Percentiles rank a stretch among this genome's conserved stretches.
Conservation (phyloP, 305 asterid species). For the Rubia occidens region DNA sequence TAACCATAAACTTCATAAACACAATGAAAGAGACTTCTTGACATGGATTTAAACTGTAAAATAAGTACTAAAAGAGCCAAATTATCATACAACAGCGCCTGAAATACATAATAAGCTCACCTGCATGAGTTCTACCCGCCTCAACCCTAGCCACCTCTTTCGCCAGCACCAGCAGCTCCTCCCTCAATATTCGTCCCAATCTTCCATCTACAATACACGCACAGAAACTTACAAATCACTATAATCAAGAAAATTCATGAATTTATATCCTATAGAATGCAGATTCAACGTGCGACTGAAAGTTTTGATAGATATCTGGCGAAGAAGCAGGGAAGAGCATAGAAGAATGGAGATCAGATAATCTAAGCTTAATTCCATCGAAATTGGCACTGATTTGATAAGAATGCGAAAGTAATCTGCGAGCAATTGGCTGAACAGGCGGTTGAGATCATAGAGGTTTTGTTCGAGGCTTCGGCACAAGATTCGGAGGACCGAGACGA, state of each 20-base stretch:
- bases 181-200: conserved; percentile 51
- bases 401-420: conserved; percentile 42
- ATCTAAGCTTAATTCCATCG: conserved; percentile 30
- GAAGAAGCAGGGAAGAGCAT: conserved; percentile 32
- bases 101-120: conserved; percentile 24
- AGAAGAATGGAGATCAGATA: conserved; percentile 23
- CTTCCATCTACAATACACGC: conserved; percentile 33
- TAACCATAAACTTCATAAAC: too few species aligned
- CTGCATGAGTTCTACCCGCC: conserved; percentile 79
- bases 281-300: not conserved
- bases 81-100: too few species aligned
- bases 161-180: conserved; percentile 74
- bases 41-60: too few species aligned
- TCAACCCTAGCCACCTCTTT: conserved; percentile 93
- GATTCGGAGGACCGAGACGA: too few species aligned
- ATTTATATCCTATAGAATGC: not conserved
- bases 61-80: too few species aligned
- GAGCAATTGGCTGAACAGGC: conserved; percentile 33
- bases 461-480: too few species aligned
- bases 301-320: not conserved
- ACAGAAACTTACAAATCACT: too few species aligned
- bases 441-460: too few species aligned
- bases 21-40: too few species aligned
- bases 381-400: conserved; percentile 38
- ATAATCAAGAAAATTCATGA: not conserved